Evolutionary conservation across 2,329 filamentous ascomycete species (phyloP).

Genomic region (Dryadomyces quercivorus): DNA sequence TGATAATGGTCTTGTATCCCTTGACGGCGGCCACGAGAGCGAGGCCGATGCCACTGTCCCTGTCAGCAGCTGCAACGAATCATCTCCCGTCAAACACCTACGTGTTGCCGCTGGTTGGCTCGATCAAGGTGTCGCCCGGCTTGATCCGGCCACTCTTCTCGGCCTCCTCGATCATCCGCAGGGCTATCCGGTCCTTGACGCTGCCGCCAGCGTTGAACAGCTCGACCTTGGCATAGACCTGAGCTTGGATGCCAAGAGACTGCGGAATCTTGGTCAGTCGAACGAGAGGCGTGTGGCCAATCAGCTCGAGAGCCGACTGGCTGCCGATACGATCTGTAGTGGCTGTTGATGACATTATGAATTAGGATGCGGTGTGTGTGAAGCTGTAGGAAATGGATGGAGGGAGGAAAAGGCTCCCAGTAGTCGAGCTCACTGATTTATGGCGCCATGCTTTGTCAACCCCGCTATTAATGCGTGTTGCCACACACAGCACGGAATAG

Average conservation of each 20-base stretch:
- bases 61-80: background rate
- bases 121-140: constrained; percentile 92
- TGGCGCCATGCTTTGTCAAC: too few relatives aligned
- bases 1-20: constrained; percentile 98
- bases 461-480: too few relatives aligned
- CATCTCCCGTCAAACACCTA: constrained; percentile 22
- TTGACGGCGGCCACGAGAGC: constrained; percentile 92
- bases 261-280: constrained; percentile 87
- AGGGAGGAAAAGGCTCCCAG: background rate
- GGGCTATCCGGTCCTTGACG: constrained; percentile 88
- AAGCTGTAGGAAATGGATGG: background rate
- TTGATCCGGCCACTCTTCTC: constrained; percentile 88
- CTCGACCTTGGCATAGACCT: constrained; percentile 85
- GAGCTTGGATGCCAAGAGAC: constrained; percentile 76
- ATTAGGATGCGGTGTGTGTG: background rate
- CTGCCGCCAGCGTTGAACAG: constrained; percentile 90
- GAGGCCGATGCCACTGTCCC: constrained; percentile 65
- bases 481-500: too few relatives aligned
- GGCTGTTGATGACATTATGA: background rate
- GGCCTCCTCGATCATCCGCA: constrained; percentile 95
- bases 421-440: too few relatives aligned
- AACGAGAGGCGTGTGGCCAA: constrained; percentile 93
- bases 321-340: background rate
- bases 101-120: constrained; percentile 96
- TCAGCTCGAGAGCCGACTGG: constrained; percentile 46